Evolutionary conservation across 345 rosid genomes (phyloP), one percentile per base, ranked within the genome.

Genomic region (Reutealis trisperma): DNA sequence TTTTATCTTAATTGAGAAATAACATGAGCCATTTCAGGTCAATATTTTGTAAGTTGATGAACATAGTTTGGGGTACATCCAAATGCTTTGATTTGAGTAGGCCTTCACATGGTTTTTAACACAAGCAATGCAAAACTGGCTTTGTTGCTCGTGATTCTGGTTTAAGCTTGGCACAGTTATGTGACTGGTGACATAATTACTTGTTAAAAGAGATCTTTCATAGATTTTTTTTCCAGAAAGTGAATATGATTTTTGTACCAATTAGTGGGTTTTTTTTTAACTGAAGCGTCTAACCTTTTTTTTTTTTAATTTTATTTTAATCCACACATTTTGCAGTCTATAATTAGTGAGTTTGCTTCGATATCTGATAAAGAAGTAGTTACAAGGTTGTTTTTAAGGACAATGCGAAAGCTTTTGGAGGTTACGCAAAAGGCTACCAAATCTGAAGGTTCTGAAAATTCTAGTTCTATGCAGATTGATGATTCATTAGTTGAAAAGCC

Each of bases 301-400:
- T 42, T n/a, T 37, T 37, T 5, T n/a, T n/a, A n/a, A n/a, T n/a
- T n/a, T n/a, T n/a, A n/a, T 34, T 32, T 32, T 32, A 32, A 34
- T 34, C 3, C 37, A 34, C 2, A 12, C 27, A n/a, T 65, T 79
- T 82, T 86, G 75, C 92, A 96, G 99, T 89, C 93, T 62, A 90
- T 91, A 30, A 92, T 96, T 60, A 81, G 85, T 61, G 91, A 90
- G 77, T 78, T 96, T 75, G 90, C 96, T 82, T 89, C 98, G 52
- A 90, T 96, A 83, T 91, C 99, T 6, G 90, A 86, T 84, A 85
- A 84, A 85, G 80, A 78, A 65, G 88, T 87, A 64, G 88, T 90
- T 67, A 63, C 84, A 66, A 82, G 79, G 72, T 81, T 88, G 73
- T 93, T 87, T 83, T 80, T 51, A 60, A 86, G 74, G 84, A 91